Conservation (phyloP, 2,329 filamentous ascomycete genomes). For the Colletotrichum higginsianum region DNA sequence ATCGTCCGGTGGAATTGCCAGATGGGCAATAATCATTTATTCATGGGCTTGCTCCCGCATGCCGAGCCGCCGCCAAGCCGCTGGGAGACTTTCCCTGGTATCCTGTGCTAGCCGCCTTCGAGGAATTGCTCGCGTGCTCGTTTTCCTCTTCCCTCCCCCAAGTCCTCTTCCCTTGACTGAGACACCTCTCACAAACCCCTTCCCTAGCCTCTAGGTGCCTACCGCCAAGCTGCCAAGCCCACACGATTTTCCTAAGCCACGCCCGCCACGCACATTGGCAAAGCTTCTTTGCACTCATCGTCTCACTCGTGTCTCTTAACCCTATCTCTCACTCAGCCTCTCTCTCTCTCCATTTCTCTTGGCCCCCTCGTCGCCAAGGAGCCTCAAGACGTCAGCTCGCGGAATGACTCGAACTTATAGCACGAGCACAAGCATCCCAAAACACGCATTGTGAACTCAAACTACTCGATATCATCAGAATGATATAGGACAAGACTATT, state of each 20-base stretch:
- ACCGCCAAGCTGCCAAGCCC: slow-evolving; percentile 36
- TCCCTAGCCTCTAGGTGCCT: neutral
- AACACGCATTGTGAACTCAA: neutral
- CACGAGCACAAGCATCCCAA: neutral
- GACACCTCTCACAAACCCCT: neutral
- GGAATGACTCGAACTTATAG: slow-evolving; percentile 7
- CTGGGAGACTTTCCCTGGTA: slow-evolving; percentile 1
- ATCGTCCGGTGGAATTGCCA: slow-evolving; percentile 30
- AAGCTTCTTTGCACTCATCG: slow-evolving; percentile 42
- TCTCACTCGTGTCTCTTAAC: neutral
- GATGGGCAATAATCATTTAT: neutral
- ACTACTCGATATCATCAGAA: neutral
- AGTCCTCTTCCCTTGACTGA: neutral
- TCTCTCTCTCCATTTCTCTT: neutral
- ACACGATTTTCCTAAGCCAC: slow-evolving; percentile 26
- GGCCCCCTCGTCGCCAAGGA: neutral
- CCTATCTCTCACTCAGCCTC: neutral
- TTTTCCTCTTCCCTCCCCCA: slow-evolving; percentile 22
- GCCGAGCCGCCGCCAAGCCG: slow-evolving; percentile 40
- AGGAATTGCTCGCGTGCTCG: slow-evolving; percentile 41
- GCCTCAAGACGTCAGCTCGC: slow-evolving; percentile 2
- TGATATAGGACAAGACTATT: neutral
- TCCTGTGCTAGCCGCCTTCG: slow-evolving; percentile 29
- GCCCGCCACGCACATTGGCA: slow-evolving; percentile 40
- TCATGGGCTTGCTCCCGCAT: slow-evolving; percentile 24